These are phyloP conservation scores for Pseudopithomyces chartarum DNA, from an alignment of 2,329 filamentous ascomycete species.

Conservation along the genomic window DNA sequence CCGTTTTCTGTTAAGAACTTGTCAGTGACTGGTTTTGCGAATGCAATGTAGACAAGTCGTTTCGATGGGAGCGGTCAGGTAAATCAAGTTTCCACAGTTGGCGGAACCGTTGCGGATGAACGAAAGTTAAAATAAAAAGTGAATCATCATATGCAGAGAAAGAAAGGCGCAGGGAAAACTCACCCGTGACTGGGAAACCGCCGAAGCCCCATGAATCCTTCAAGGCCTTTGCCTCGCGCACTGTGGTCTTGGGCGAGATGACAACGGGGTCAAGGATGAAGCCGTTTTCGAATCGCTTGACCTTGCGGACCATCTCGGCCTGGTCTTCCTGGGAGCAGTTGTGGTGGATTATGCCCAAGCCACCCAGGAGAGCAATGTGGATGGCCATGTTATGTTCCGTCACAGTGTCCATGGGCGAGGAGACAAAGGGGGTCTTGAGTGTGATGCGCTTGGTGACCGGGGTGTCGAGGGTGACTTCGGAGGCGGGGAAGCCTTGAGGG, in stretches of 20 bases:
- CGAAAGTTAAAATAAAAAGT: slow-evolving; percentile 94
- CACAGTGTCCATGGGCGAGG: slow-evolving; percentile 99
- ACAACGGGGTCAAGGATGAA: slow-evolving; percentile 97
- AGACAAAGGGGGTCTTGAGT: slow-evolving; percentile 95
- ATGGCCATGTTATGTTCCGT: slow-evolving; percentile 99
- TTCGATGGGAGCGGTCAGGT: background rate
- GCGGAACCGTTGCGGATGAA: slow-evolving; percentile 96
- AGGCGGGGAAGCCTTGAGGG: slow-evolving; percentile 78
- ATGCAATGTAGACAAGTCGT: slow-evolving; percentile 8
- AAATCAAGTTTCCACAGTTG: slow-evolving; percentile 74
- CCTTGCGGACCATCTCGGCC: slow-evolving; percentile 98
- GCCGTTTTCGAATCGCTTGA: slow-evolving; percentile 99
- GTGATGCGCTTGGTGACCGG: slow-evolving; percentile 94
- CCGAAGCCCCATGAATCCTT: slow-evolving; percentile 99
- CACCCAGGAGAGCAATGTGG: slow-evolving; percentile 88
- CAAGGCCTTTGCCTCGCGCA: slow-evolving; percentile 86
- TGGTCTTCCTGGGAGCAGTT: slow-evolving; percentile 98
- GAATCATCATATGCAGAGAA: slow-evolving; percentile 68
- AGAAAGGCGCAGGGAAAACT: slow-evolving; percentile 48
- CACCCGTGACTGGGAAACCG: slow-evolving; percentile 97
- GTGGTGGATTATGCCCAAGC: slow-evolving; percentile 95
- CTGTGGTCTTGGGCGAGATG: slow-evolving; percentile 83
- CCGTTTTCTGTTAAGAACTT: slow-evolving; percentile 71
- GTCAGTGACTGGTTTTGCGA: slow-evolving; percentile 23
- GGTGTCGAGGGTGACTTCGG: slow-evolving; percentile 84